phyloP scores from a whole-genome alignment of 371 early-diverging fungal species.

The Umbelopsis sp. region DNA sequence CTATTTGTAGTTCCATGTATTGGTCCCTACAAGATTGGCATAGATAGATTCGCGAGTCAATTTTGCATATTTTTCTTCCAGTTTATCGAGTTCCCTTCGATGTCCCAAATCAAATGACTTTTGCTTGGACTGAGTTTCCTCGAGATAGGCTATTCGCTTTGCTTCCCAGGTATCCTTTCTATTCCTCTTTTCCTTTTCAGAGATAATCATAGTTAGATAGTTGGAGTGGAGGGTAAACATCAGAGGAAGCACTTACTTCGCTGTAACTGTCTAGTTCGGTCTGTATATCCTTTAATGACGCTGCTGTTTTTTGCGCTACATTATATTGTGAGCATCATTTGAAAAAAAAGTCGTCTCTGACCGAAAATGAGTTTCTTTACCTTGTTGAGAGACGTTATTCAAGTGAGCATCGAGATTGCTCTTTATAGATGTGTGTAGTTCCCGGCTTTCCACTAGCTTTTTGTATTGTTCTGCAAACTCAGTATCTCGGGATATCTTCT shows the following conservation, averaged over 20 bases:
- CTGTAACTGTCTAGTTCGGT: not conserved
- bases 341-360: too few species aligned
- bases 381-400: not conserved
- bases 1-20: conserved; percentile 7
- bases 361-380: not conserved
- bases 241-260: not conserved
- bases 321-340: not conserved
- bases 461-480: not conserved
- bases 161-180: conserved; percentile 19
- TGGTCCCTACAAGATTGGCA: conserved; percentile 29
- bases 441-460: not conserved
- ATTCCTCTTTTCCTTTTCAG: not conserved
- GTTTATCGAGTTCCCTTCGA: conserved; percentile 27
- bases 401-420: not conserved
- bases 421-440: not conserved
- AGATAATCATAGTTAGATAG: not conserved
- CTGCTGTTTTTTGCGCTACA: not conserved
- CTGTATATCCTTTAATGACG: not conserved
- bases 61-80: conserved; percentile 36
- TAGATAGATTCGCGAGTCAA: conserved; percentile 33
- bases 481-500: not conserved
- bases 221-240: not conserved
- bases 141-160: conserved; percentile 2
- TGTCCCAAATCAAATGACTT: conserved; percentile 19
- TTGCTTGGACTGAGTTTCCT: conserved; percentile 18